Base-by-base conservation (phyloP, 1,284 basidiomycete genomes). In the Porphyrellus sp. region DNA sequence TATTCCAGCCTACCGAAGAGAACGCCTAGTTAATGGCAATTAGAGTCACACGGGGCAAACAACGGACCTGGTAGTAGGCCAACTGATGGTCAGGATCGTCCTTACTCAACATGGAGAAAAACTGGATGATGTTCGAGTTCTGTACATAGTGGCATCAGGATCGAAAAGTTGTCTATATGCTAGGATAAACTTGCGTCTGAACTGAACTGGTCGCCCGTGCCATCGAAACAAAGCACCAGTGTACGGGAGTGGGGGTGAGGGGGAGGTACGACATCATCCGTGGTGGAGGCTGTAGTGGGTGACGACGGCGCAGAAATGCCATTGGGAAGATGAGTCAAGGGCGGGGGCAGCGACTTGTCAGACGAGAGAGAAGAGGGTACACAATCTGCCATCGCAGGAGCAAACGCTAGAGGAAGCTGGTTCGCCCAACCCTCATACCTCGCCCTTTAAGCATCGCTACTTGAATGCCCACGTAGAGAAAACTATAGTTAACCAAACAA, bases 181-280 rank as follows among this genome's bases (percentile, higher is more conserved):
- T 25, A 45, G 27, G 6, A 13, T 5, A 21, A 24, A 50, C 77
- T 39, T 52, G 80, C 81, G 60, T 82, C 80, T 1, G 68, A 51
- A 58, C 80, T 77, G 56, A 83, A 84, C 59, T 79, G 75, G 62
- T 82, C 79, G 2, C 79, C 79, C 0, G 72, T 73, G 7, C 78
- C 79, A 59, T 83, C 82, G 61, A 82, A 83, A 61, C 79, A 81
- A 11, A 84, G 67, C 1, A 82, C 74, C 5, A 82, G 53, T 0
- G 79, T 81, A 38, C 78, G 69, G n/a, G n/a, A n/a, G 34, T 52
- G 56, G 4, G 57, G 61, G 40, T 72, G 70, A 4, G 33, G 56
- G 0, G 74, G 70, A 1, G 78, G 72, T 35, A 74, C 60, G 12
- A 69, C 64, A 1, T 67, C 68, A 15, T 69, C 57, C n/a, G 48